Conservation (phyloP, 192 early-diverging fungal genomes). For the Entrophospora sp. region DNA sequence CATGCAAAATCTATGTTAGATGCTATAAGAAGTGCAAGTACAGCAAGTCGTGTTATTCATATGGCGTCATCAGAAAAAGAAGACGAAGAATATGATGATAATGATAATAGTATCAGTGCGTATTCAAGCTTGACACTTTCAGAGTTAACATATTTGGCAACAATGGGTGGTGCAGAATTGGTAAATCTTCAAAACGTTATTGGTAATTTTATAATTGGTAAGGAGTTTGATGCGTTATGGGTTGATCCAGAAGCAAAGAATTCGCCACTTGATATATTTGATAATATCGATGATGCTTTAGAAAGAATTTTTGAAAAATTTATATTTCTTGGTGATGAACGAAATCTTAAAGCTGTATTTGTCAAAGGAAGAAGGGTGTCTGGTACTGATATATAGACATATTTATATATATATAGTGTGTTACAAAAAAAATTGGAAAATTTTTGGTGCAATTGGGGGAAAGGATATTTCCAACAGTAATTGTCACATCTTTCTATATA, state of each 20-base stretch:
- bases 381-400: constrained; percentile 22
- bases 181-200: constrained; percentile 61
- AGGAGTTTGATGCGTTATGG: constrained; percentile 89
- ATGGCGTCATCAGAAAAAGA: constrained; percentile 4
- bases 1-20: constrained; percentile 79
- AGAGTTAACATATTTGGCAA: constrained; percentile 82
- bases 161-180: constrained; percentile 80
- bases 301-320: constrained; percentile 74
- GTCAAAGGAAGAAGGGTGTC: constrained; percentile 59
- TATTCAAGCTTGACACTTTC: constrained; percentile 48
- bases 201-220: constrained; percentile 79
- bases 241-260: constrained; percentile 38
- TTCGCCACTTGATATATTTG: constrained; percentile 57
- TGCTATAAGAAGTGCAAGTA: constrained; percentile 73
- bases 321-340: constrained; percentile 83
- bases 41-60: constrained; percentile 57
- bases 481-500: no score
- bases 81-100: constrained; percentile 13
- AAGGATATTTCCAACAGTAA: no score
- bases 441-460: no score
- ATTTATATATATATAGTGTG: no score
- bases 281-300: constrained; percentile 38
- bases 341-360: constrained; percentile 73
- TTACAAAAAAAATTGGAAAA: no score
- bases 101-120: constrained; percentile 8